Evolutionary conservation across 2,329 filamentous ascomycete genomes (phyloP), one percentile per base, ranked within the genome.

Genomic region (Tolypocladium endophyticum): DNA sequence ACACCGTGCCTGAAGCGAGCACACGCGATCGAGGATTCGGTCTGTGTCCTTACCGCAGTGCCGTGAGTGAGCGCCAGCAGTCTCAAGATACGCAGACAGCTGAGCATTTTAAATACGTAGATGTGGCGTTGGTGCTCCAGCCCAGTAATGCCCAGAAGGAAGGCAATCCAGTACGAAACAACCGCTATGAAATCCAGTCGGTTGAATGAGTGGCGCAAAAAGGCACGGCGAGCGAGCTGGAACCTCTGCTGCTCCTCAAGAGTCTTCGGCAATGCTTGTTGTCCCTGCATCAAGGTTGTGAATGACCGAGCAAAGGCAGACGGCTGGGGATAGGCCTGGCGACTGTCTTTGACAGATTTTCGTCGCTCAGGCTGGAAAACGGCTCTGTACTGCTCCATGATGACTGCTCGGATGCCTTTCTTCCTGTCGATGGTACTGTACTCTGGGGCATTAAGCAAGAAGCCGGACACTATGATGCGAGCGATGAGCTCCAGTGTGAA

Each of bases 31-130:
- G 23, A 47, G 30, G 20, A 5, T 43, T 12, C 20, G 7, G 16
- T 35, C 20, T 55, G 20, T 45, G 14, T 35, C 9, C 87, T 79
- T 80, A 92, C 89, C 58, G 92, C 89, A 60, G 95, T 99, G 66
- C 94, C 94, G 66, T 92, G 92, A 1, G 94, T 99, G 57, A 99
- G 83, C 57, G 90, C 88, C 25, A 99, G 79, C n/a, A 99, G 81
- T 61, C 94, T 86, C 64, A 99, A 76, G 64, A 99, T 97, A 53
- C 95, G 89, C 64, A 99, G 80, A 73, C 92, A 97, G 69, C 92
- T 96, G 61, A 99, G 80, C 95, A 99, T 99, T 60, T 90, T 87
- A 73, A 99, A 99, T 9, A 97, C 83, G 67, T 92, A 96, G 9
- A 97, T 73, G 69, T 95, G 90, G 58, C 86, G 80, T 2, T 73